Evolutionary conservation across 2,329 filamentous ascomycete genomes (phyloP), one percentile per base, ranked within the genome.

Genomic region (Pseudogymnoascus sp.): DNA sequence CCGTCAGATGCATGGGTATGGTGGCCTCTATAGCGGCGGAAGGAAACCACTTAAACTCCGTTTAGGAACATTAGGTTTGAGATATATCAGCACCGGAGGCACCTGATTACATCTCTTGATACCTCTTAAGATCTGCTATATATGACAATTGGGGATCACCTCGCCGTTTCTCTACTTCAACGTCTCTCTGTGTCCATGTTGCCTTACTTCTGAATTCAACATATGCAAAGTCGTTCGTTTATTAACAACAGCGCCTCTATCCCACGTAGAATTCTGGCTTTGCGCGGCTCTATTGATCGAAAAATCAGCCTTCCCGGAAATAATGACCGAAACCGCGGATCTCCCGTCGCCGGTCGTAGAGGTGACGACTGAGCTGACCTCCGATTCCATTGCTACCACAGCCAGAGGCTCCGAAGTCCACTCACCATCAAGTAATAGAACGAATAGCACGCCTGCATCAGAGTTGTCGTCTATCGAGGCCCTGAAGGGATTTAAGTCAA

Each of bases 361-460:
- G 22, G 14, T 60, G 35, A 26, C 38, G 38, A 24, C 37, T 24
- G 59, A 60, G 19, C 35, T 60, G 22, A 60, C 59, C 14, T 22
- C 35, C 35, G 19, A 60, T 11, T 60, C 59, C 26, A 38, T 60
- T 28, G 35, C 59, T 40, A 41, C 38, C 12, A 60, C 59, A 5
- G 38, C 38, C 35, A 38, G 35, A 28, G 66, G 69, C 10, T 68
- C 66, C 1, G 69, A 70, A 43, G 63, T 64, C 22, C 61, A 59
- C 7, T 71, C 71, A 37, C 60, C 60, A 12, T 31, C 40, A 28
- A 69, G 63, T 62, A 60, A 60, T 62, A 62, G 69, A 60, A 68
- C 67, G 12, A 68, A 65, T 31, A 64, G 63, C 10, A 72, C 71
- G 31, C 69, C 71, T 33, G 65, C 62, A 41, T 70, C 71, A 4